Base-by-base conservation (phyloP, 768 basidiomycete species). In the Calocera cornea region DNA sequence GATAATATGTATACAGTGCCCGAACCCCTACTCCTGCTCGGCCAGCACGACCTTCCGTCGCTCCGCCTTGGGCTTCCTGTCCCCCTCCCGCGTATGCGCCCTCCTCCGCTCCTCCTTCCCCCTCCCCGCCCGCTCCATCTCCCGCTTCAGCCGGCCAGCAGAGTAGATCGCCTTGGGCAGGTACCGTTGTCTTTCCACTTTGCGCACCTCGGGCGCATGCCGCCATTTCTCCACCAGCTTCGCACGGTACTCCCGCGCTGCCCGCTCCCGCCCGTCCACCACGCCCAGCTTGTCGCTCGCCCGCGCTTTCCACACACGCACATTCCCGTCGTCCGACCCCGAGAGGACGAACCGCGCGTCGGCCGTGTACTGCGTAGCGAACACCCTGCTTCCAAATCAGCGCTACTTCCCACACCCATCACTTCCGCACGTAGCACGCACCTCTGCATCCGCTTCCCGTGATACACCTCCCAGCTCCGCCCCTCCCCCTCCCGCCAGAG, bases 391-490 rank as follows among this genome's bases (percentile, higher is more conserved):
- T 3, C 8, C 11, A 41, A 5, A 38, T 38, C 36, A 38, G 36
- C 36, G n/a, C n/a, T n/a, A n/a, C 36, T 5, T 14, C 36, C 14
- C 7, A 38, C 2, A 34, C 14, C 22, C 31, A n/a, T 41, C 16
- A 16, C n/a, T n/a, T n/a, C n/a, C n/a, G 47, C 12, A 31, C 60
- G 24, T 14, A 1, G 14, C 36, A 38, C 79, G 41, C 64, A 92
- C 91, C 94, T 84, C 77, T 98, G 97, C 97, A 99, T 99, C 50
- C 97, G 90, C 78, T 98, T 98, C 17, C 94, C 95, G 76, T 98
- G 95, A 74, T 98, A 99, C 7, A 94, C 88, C 75, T 98, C 95
- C 17, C 89, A 85, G 7, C 83, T 82, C 34, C 85, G 85, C 0
- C 95, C 94, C 44, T 82, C 84, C 31, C 89, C 91, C 71, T 92